Evolutionary conservation across 2,329 filamentous ascomycete genomes (phyloP), one percentile per base, ranked within the genome.

Genomic region (Macrophomina pseudophaseolina): DNA sequence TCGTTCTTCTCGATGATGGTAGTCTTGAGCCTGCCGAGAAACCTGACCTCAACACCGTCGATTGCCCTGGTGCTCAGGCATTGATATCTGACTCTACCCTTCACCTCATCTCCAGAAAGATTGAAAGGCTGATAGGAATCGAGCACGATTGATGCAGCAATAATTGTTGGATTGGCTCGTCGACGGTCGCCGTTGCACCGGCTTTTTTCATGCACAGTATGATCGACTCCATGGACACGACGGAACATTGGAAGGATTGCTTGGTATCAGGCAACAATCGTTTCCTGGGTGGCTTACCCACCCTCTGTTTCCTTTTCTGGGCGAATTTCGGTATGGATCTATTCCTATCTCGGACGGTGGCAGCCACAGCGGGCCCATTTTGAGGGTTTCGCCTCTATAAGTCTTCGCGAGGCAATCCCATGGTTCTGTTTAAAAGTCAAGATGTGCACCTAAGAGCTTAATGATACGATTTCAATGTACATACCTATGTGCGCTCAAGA

Each of bases 1-100:
- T 4, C n/a, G 5, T 46, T 59, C 40, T 46, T 59, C 30, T 59
- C 54, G 38, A 44, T 38, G 23, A 59, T 48, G 11, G 54, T 23
- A 4, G 54, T 33, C 40, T 59, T 59, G 28, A 59, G 38, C 8
- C 54, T 23, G 28, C 54, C 54, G 28, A 38, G 46, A 28, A 59
- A 59, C 23, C 32, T 59, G 54, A 59, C 54, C 23, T 59, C 54
- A 32, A 59, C 40, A 4, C 40, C 38, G 14, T 46, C 54, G 16
- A 59, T 33, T 12, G 23, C 3, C 16, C 54, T 59, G 28, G 40
- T 16, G 2, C 14, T 46, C 1, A 12, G 38, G 12, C 54, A 59
- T 46, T 59, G 38, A 9, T 46, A 59, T 23, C 40, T 30, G 40
- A 59, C 40, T 28, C 40, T 38, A 5, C 54, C 54, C 16, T 33